Percentiles rank a stretch among this genome's conserved stretches.
These are phyloP conservation scores for Nakataea oryzae DNA, from an alignment of 2,329 filamentous ascomycete genomes.

Conservation along the genomic window DNA sequence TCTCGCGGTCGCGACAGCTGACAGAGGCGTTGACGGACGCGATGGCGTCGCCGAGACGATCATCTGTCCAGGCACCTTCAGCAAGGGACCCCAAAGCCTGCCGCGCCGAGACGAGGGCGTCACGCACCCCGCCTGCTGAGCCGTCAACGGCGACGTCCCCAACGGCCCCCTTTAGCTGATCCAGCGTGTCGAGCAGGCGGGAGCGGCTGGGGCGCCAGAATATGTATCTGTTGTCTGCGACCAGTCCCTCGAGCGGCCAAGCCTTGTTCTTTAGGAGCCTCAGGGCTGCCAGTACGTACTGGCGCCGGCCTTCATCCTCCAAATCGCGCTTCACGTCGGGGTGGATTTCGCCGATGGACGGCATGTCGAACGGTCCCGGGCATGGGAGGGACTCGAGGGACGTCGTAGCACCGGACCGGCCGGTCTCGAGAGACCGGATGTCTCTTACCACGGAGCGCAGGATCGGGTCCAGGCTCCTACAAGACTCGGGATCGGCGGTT, in stretches of 20 bases:
- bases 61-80: constrained; percentile 6
- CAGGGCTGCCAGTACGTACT: constrained; percentile 7
- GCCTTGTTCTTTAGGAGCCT: constrained; percentile 9
- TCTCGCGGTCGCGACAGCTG: not conserved
- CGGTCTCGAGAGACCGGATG: not conserved
- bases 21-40: not conserved
- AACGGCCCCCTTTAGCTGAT: not conserved
- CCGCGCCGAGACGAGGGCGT: constrained; percentile 5
- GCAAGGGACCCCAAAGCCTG: constrained; percentile 6
- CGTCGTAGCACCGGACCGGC: not conserved
- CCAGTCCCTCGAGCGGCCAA: constrained; percentile 2
- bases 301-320: not conserved
- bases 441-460: not conserved
- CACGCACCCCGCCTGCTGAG: not conserved
- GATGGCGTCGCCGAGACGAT: constrained; percentile 3
- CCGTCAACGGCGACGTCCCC: constrained; percentile 1
- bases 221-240: constrained; percentile 13
- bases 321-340: not conserved
- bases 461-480: not conserved
- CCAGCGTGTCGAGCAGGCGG: constrained; percentile 4
- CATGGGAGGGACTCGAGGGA: not conserved
- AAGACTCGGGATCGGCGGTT: not conserved
- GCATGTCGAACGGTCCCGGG: not conserved
- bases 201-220: constrained; percentile 13
- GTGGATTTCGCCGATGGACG: not conserved